Evolutionary conservation across 192 early-diverging fungal species (phyloP).

Genomic region (Coemansia sp.): DNA sequence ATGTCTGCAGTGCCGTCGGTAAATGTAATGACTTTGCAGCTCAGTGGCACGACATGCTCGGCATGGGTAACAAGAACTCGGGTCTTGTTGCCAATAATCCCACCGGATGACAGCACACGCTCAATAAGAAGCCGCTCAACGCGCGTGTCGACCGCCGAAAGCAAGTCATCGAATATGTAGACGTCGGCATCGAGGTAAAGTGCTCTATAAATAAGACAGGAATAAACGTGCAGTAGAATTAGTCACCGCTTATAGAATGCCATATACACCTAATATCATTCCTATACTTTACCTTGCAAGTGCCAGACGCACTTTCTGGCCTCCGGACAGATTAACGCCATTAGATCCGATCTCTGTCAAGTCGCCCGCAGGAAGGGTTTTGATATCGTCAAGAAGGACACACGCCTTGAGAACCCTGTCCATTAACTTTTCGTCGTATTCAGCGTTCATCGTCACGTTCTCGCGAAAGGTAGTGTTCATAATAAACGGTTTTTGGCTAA

Average conservation of each 20-base stretch:
- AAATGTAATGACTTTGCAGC: slow-evolving; percentile 18
- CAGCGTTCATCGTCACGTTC: slow-evolving; percentile 43
- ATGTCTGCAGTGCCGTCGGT: slow-evolving; percentile 7
- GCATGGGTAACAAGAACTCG: slow-evolving; percentile 60
- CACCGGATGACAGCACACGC: slow-evolving; percentile 32
- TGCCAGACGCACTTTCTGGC: slow-evolving; percentile 62
- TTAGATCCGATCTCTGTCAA: slow-evolving; percentile 55
- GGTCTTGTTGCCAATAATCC: slow-evolving; percentile 36
- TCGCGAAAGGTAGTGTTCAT: slow-evolving; percentile 46
- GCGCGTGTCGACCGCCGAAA: slow-evolving; percentile 65
- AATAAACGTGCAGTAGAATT: not conserved
- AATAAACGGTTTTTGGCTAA: slow-evolving; percentile 43
- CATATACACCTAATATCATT: too few species aligned
- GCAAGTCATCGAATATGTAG: slow-evolving; percentile 66
- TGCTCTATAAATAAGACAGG: slow-evolving; percentile 40
- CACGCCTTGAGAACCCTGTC: slow-evolving; percentile 22
- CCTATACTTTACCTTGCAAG: slow-evolving; percentile 50
- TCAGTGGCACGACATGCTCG: slow-evolving; percentile 26
- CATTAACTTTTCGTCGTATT: slow-evolving; percentile 31
- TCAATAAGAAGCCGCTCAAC: slow-evolving; percentile 59
- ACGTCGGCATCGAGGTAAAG: slow-evolving; percentile 62
- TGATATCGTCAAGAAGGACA: slow-evolving; percentile 28
- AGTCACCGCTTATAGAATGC: not conserved
- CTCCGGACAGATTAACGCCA: slow-evolving; percentile 60
- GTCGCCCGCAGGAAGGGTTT: slow-evolving; percentile 30